Evolutionary conservation across 2,329 filamentous ascomycete genomes (phyloP).

Genomic region (Penicillium paneum): DNA sequence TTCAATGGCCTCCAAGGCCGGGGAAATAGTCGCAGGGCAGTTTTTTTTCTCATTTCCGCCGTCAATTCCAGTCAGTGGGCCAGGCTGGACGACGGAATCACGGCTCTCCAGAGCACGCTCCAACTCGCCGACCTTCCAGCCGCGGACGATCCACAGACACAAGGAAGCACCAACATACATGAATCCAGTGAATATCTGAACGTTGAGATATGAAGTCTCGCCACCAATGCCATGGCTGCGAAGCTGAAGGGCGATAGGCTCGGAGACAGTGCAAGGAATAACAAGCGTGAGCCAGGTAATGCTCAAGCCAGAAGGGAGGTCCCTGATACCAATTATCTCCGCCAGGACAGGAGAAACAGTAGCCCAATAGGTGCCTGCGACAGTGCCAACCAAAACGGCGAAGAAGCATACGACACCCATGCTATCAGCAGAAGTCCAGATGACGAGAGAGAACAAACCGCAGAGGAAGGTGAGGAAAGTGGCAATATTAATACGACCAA

Average conservation of each 20-base stretch:
- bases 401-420: constrained; percentile 60
- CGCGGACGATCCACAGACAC: constrained; percentile 44
- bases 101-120: constrained; percentile 13
- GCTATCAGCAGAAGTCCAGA: constrained; percentile 59
- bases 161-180: constrained; percentile 58
- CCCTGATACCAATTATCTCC: constrained; percentile 59
- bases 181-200: constrained; percentile 57
- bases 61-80: constrained; percentile 15
- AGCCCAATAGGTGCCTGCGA: constrained; percentile 60
- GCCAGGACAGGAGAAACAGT: constrained; percentile 58
- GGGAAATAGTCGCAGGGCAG: neutral
- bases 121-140: constrained; percentile 41
- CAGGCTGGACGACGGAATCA: constrained; percentile 8
- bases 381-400: constrained; percentile 55
- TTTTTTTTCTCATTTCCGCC: constrained; percentile 12
- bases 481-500: constrained; percentile 63
- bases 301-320: constrained; percentile 56
- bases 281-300: constrained; percentile 60
- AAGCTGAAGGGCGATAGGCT: constrained; percentile 60
- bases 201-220: constrained; percentile 36
- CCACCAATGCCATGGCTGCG: constrained; percentile 36
- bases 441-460: constrained; percentile 57
- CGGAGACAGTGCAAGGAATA: constrained; percentile 47
- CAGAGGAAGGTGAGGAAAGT: constrained; percentile 53
- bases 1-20: neutral